Base-by-base conservation (phyloP, 2,329 filamentous ascomycete species). In the Diaporthe batatas region DNA sequence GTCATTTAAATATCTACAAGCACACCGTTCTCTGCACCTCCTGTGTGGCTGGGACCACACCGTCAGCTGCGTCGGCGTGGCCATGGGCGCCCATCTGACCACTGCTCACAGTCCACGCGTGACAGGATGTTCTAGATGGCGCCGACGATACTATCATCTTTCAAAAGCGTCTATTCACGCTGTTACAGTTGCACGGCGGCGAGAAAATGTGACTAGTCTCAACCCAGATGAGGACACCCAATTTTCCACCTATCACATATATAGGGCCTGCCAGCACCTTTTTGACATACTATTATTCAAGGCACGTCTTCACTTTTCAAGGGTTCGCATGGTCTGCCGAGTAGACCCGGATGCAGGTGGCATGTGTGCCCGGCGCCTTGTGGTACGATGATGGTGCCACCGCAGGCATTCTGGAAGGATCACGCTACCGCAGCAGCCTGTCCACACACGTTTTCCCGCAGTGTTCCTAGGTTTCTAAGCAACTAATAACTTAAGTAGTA, bases 1-100 rank as follows among this genome's bases (percentile, higher is more conserved):
- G 11, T n/a, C 42, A 36, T 36, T 36, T 36, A 42, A 12, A 42
- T 6, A 44, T 44, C 14, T 64, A 64, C 47, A 64, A 64, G 42
- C 49, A 64, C 49, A n/a, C 18, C 59, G 34, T 64, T 42, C 44
- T 64, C 11, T 16, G 11, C 18, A 29, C 42, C 1, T 3, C 14
- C n/a, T n/a, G 0, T 3, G 29, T 14, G 23, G 25, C 21, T 54
- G 14, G 16, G 51, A 42, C 39, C 36, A 47, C 21, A 21, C n/a
- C 62, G 25, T 71, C 53, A 42, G 39, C 49, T 29, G 70, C 70
- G 34, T 49, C 70, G 34, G 53, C 70, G 44, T 55, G 25, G 71
- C 57, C 71, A 64, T 64, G 71, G 54, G 51, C 49, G 64, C 44
- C 29, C 55, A 55, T 72, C 55, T 69, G 67, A 54, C 67, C 53